Evolutionary conservation across 2,329 filamentous ascomycete genomes (phyloP).

Genomic region (Mycocentrospora acerina): DNA sequence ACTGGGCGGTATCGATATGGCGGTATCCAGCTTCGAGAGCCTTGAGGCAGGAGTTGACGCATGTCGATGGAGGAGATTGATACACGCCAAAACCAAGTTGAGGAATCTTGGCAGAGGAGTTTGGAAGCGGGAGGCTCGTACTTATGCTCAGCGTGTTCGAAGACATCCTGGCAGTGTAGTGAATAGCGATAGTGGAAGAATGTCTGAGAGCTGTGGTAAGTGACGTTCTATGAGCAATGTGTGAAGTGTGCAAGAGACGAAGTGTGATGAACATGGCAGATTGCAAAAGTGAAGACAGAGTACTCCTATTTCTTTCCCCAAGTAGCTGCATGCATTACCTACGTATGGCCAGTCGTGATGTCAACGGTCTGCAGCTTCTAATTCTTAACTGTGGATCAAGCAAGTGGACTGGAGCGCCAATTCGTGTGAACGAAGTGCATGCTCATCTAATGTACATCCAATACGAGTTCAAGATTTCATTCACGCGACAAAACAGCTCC

Average conservation of each 20-base stretch:
- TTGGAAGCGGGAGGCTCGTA: slow-evolving; percentile 53
- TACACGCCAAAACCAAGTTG: slow-evolving; percentile 73
- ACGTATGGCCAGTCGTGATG: slow-evolving; percentile 12
- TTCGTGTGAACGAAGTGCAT: too few species aligned
- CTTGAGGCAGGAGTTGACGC: slow-evolving; percentile 58
- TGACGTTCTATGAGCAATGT: slow-evolving; percentile 5
- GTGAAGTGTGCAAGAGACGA: slow-evolving; percentile 4
- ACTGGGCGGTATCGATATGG: slow-evolving; percentile 68
- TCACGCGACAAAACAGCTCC: too few species aligned
- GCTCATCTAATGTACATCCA: too few species aligned
- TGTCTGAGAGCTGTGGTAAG: slow-evolving; percentile 8
- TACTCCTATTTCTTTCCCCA: too few species aligned
- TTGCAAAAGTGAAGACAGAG: too few species aligned
- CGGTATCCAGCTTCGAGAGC: slow-evolving; percentile 62
- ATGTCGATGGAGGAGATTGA: slow-evolving; percentile 57
- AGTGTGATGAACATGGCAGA: slow-evolving; percentile 9
- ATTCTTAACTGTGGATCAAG: slow-evolving; percentile 5
- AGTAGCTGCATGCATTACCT: not conserved
- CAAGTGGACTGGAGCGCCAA: not conserved
- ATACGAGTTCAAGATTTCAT: too few species aligned
- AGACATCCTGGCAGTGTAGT: slow-evolving; percentile 15
- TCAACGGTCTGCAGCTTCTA: slow-evolving; percentile 7
- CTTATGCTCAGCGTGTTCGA: slow-evolving; percentile 43
- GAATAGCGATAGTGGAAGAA: slow-evolving; percentile 5
- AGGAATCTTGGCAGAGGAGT: slow-evolving; percentile 59